Evolutionary conservation across 768 basidiomycete genomes (phyloP), one percentile per base, ranked within the genome.

Genomic region (Dentipellis sp.): DNA sequence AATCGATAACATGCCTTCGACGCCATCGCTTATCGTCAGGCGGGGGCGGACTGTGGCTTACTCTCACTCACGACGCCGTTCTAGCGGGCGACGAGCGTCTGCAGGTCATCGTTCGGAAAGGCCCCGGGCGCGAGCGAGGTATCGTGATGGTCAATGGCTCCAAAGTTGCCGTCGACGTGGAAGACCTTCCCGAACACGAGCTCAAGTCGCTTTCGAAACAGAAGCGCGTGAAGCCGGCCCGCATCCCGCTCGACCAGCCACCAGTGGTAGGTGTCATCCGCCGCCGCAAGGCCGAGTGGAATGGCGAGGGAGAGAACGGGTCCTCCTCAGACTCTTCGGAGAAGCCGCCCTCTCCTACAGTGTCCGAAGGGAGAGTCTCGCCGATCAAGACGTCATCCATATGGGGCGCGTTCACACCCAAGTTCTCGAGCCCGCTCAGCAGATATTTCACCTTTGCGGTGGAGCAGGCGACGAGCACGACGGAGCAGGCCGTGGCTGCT

Each of bases 41-140:
- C 36, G 95, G 95, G 2, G 94, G 95, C 14, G 97, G 97, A 0
- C 70, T 97, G 17, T 99, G 97, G 97, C 69, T 99, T 23, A 94
- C 92, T 0, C 75, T 97, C 63, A 87, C 83, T 4, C 94, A 98
- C 63, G 90, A 95, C 59, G 81, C 83, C 1, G 68, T 85, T n/a
- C 81, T 84, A 60, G 78, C 86, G 6, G 82, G 84, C 19, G 84
- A 90, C 40, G 93, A 94, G 54, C 80, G 86, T 50, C 72, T 94
- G 0, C 71, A 84, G 50, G 78, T 79, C 11, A 83, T 93, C 57
- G 83, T 95, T 8, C 79, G 90, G 17, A 78, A 84, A 23, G 89
- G 86, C 1, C 82, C 86, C 0, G 67, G 72, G 46, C 71, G 72
- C 21, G 91, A 92, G 69, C 91, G 86, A 65, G 87, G 88, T 0